phyloP scores from a whole-genome alignment of 129 eudicot genomes.

The Arctium lappa region DNA sequence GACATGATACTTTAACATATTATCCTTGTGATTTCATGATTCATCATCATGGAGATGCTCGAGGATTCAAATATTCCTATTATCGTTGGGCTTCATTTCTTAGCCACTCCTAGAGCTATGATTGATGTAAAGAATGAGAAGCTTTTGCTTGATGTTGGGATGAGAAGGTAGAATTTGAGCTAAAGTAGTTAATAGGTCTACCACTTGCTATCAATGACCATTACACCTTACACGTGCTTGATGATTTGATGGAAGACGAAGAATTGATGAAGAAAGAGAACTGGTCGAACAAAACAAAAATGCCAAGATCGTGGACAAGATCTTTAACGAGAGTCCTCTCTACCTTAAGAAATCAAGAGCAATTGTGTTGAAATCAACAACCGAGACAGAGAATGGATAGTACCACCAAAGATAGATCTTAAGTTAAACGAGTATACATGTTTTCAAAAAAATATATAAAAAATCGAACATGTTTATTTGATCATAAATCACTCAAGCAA shows the following conservation, averaged over 20 bases:
- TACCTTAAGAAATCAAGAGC: neutral
- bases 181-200: neutral
- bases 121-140: neutral
- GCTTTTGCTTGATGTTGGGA: neutral
- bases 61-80: neutral
- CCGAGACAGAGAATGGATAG: neutral
- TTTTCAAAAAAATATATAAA: neutral
- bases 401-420: neutral
- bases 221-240: neutral
- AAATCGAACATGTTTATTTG: neutral
- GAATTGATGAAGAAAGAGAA: neutral
- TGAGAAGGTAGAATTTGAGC: neutral
- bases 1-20: no score
- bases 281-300: neutral
- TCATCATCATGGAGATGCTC: no score
- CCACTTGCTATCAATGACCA: neutral
- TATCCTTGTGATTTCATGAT: no score
- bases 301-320: neutral
- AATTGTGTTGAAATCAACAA: neutral
- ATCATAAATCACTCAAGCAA: neutral
- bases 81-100: no score
- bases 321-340: neutral
- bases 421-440: neutral
- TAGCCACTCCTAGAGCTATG: neutral
- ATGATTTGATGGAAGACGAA: neutral